Evolutionary conservation across 2,329 filamentous ascomycete genomes (phyloP).

Genomic region (Ilyonectria destructans): DNA sequence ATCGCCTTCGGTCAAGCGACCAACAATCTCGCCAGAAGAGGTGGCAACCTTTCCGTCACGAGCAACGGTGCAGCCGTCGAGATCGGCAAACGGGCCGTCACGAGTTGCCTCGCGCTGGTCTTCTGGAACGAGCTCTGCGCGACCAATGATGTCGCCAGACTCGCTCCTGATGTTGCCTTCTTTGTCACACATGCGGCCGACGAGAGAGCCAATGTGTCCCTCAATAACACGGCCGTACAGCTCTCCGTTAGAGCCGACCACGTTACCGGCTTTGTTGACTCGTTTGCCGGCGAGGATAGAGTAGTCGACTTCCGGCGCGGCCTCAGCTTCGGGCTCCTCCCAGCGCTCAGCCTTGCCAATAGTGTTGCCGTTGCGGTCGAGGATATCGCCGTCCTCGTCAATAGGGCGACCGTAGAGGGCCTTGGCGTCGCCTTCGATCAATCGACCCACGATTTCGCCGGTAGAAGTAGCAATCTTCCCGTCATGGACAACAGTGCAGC

Average conservation of each 20-base stretch:
- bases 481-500: conserved; percentile 76
- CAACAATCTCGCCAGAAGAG: conserved; percentile 79
- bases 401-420: conserved; percentile 81
- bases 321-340: conserved; percentile 60
- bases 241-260: conserved; percentile 72
- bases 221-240: conserved; percentile 78
- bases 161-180: conserved; percentile 81
- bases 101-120: conserved; percentile 69
- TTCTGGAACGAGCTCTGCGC: conserved; percentile 69
- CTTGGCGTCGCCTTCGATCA: conserved; percentile 81
- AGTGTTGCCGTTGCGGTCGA: conserved; percentile 80
- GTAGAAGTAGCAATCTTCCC: conserved; percentile 75
- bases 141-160: conserved; percentile 77
- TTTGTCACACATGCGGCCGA: conserved; percentile 79
- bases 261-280: conserved; percentile 73
- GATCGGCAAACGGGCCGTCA: conserved; percentile 76
- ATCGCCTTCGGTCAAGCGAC: conserved; percentile 80
- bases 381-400: conserved; percentile 86
- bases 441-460: conserved; percentile 80
- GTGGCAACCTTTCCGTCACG: conserved; percentile 80
- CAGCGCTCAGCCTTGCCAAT: conserved; percentile 73
- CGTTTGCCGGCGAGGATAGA: conserved; percentile 68
- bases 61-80: conserved; percentile 75
- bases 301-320: conserved; percentile 66
- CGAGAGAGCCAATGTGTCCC: conserved; percentile 75